These are phyloP conservation scores for Candida nanaspora DNA, from an alignment of 805 yeast genomes.

Conservation along the genomic window DNA sequence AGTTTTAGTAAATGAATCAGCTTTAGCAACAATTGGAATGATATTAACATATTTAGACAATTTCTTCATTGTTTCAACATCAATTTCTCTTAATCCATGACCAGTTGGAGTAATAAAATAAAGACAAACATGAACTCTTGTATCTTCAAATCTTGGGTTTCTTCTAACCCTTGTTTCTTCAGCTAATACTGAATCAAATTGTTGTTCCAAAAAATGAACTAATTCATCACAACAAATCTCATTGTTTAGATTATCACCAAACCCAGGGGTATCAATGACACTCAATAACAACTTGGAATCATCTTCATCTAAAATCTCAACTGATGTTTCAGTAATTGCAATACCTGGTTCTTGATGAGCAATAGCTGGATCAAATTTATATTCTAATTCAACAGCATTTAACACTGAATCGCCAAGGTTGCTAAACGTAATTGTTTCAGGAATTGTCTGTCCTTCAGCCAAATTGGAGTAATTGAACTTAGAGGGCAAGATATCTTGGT, in stretches of 20 bases:
- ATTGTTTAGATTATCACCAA: conserved; percentile 54
- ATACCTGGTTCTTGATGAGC: conserved; percentile 68
- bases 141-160: conserved; percentile 75
- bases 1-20: conserved; percentile 60
- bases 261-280: conserved; percentile 55
- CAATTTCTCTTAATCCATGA: conserved; percentile 71
- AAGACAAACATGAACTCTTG: conserved; percentile 66
- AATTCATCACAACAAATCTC: conserved; percentile 61
- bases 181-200: conserved; percentile 69
- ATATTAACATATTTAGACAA: conserved; percentile 68
- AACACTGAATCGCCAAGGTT: conserved; percentile 49
- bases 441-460: conserved; percentile 15
- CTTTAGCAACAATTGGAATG: conserved; percentile 61
- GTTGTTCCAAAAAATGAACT: conserved; percentile 62
- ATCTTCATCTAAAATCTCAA: conserved; percentile 58
- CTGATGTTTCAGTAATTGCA: conserved; percentile 59
- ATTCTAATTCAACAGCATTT: conserved; percentile 48
- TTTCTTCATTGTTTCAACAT: conserved; percentile 62
- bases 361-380: conserved; percentile 54
- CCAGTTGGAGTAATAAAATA: conserved; percentile 73
- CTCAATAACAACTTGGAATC: conserved; percentile 46
- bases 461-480: conserved; percentile 37
- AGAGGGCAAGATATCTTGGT: conserved; percentile 54
- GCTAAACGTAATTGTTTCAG: conserved; percentile 51
- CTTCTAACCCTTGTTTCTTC: conserved; percentile 85